A percentile compares a stretch with the other conserved stretches of the same genome.
phyloP scores from a whole-genome alignment of 345 rosid genomes.

The Luvunga scandens region DNA sequence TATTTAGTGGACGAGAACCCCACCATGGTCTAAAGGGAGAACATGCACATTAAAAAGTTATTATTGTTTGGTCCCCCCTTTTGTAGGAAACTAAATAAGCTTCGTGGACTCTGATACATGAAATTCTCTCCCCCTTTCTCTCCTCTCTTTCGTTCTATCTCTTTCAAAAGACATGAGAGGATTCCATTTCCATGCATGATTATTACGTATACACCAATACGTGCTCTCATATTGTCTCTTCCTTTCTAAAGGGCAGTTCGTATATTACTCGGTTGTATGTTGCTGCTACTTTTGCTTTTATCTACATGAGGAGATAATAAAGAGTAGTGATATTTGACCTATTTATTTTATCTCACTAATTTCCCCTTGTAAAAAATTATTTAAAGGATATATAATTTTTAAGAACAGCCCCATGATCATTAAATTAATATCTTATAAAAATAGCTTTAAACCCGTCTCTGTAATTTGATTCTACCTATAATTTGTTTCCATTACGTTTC shows the following conservation, averaged over 20 bases:
- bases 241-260: not conserved
- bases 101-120: conserved; percentile 22
- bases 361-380: too few relatives aligned
- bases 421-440: too few relatives aligned
- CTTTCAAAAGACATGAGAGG: conserved; percentile 26
- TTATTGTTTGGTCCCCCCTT: conserved; percentile 25
- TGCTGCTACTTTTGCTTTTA: conserved; percentile 1
- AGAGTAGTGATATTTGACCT: too few relatives aligned
- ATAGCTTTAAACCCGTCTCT: too few relatives aligned
- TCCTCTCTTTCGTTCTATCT: not conserved
- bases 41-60: conserved; percentile 17
- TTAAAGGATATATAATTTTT: too few relatives aligned
- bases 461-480: too few relatives aligned
- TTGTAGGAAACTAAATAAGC: conserved; percentile 13
- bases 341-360: too few relatives aligned
- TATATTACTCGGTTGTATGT: not conserved
- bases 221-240: conserved; percentile 21
- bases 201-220: conserved; percentile 50
- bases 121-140: conserved; percentile 20
- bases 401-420: too few relatives aligned
- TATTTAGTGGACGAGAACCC: conserved; percentile 22
- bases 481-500: too few relatives aligned
- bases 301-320: not conserved
- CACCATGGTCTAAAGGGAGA: conserved; percentile 26
- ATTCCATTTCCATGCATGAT: conserved; percentile 51